phyloP scores from a whole-genome alignment of 805 yeast genomes.

The Kregervanrija pseudodelftensis region DNA sequence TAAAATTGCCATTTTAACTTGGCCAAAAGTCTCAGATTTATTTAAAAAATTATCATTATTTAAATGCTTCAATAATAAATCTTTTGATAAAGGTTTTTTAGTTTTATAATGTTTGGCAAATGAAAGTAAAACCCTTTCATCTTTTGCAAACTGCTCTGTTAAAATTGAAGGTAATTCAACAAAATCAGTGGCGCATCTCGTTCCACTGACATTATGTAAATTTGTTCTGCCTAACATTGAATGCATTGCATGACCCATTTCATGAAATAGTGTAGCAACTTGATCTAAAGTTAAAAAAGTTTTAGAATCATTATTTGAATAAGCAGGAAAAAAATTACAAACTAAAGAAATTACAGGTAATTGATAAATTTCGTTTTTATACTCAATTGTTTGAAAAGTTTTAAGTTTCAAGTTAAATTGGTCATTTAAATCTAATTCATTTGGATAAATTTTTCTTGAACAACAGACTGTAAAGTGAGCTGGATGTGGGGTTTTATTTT shows the following conservation, averaged over 20 bases:
- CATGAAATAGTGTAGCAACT: constrained; percentile 92
- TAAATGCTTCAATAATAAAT: constrained; percentile 42
- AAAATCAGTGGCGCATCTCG: constrained; percentile 92
- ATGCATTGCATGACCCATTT: constrained; percentile 99
- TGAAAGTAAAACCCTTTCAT: constrained; percentile 62
- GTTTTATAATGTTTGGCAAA: constrained; percentile 72
- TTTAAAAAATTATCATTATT: constrained; percentile 45
- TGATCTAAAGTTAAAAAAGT: constrained; percentile 67
- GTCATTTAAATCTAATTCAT: constrained; percentile 37
- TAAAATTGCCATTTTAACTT: constrained; percentile 80
- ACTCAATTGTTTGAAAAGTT: constrained; percentile 27
- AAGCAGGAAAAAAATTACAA: constrained; percentile 61
- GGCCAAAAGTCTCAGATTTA: constrained; percentile 74
- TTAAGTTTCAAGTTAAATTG: constrained; percentile 27
- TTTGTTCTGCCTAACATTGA: constrained; percentile 92
- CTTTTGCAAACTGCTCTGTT: constrained; percentile 89
- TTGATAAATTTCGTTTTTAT: constrained; percentile 53
- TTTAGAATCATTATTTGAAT: constrained; percentile 25
- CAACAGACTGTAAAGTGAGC: constrained; percentile 96
- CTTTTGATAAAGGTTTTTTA: constrained; percentile 48
- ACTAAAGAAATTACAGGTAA: constrained; percentile 85
- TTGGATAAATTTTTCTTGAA: constrained; percentile 67
- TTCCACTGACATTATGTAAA: constrained; percentile 88
- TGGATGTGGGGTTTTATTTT: constrained; percentile 72
- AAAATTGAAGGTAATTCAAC: constrained; percentile 95